Percentiles rank a stretch among this genome's conserved stretches.
Conservation (phyloP, 352 stramenopile species). For the Blastocystis sp. region DNA sequence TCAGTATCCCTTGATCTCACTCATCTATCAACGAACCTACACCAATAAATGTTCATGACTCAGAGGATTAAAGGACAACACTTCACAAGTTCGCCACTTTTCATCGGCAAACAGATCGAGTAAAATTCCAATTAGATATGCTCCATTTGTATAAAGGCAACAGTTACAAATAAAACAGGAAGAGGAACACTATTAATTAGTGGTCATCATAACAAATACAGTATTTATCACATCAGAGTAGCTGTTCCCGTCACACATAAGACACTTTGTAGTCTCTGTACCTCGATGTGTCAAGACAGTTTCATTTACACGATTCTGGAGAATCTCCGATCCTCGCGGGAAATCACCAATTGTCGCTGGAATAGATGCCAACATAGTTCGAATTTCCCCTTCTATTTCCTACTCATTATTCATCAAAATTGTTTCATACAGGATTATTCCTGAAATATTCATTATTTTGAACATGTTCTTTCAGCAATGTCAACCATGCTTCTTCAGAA, state of each 20-base stretch:
- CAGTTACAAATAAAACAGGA: constrained; percentile 11
- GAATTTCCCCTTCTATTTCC: not conserved
- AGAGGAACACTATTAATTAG: not conserved
- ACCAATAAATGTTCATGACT: not conserved
- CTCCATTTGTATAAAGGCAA: not conserved
- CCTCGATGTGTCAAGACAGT: not conserved
- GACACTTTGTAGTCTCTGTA: not conserved
- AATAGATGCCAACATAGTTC: not conserved
- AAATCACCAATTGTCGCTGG: not conserved
- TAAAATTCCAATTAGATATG: not conserved
- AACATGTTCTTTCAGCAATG: not conserved
- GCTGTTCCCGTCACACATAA: not conserved
- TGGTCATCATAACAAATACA: not conserved
- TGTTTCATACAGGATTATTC: too few relatives aligned
- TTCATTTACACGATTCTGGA: not conserved
- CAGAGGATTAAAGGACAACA: constrained; percentile 31
- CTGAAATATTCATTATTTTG: too few relatives aligned
- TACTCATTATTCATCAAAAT: not conserved
- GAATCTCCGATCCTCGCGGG: not conserved
- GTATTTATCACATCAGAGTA: not conserved
- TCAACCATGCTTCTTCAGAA: not conserved
- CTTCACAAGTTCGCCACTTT: not conserved
- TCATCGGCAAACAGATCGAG: constrained; percentile 20
- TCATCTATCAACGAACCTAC: not conserved
- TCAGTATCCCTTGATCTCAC: not conserved